Evolutionary conservation across 139 green algal species (phyloP).

Genomic region (Monoraphidium neglectum): DNA sequence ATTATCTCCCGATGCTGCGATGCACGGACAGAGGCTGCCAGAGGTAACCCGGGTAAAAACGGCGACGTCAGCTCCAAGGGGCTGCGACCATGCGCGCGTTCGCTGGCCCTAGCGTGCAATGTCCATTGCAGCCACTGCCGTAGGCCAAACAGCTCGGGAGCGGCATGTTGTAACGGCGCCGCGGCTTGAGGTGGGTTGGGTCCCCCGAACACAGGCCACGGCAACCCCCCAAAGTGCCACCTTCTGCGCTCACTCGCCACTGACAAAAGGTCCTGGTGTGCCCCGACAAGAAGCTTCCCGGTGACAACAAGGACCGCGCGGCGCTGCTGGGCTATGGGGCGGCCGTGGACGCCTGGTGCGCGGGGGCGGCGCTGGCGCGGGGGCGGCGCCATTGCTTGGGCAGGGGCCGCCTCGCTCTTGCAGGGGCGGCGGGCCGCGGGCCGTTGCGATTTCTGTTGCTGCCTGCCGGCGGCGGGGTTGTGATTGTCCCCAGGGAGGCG

Average conservation of each 20-base stretch:
- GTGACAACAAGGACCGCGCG: constrained; percentile 66
- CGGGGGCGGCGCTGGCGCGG: constrained; percentile 40
- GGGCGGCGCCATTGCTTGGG: constrained; percentile 54
- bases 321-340: constrained; percentile 56
- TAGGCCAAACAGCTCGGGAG: no score
- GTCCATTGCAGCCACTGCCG: no score
- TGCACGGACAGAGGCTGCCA: neutral
- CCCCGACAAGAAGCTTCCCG: constrained; percentile 59
- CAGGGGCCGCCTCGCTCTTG: neutral
- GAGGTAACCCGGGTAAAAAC: constrained; percentile 22
- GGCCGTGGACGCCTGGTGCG: constrained; percentile 61
- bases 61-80: neutral
- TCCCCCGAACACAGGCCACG: no score
- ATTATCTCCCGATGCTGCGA: constrained; percentile 13
- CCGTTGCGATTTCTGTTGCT: no score
- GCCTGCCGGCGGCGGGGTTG: no score
- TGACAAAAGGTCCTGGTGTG: constrained; percentile 62
- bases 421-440: no score
- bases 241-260: no score
- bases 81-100: neutral
- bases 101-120: neutral
- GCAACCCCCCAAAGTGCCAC: no score
- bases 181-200: no score
- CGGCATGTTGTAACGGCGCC: no score
- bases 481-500: no score